A percentile compares a stretch with the other conserved stretches of the same genome.
phyloP scores from a whole-genome alignment of 352 stramenopile genomes.

The Pythium pyrilobum region DNA sequence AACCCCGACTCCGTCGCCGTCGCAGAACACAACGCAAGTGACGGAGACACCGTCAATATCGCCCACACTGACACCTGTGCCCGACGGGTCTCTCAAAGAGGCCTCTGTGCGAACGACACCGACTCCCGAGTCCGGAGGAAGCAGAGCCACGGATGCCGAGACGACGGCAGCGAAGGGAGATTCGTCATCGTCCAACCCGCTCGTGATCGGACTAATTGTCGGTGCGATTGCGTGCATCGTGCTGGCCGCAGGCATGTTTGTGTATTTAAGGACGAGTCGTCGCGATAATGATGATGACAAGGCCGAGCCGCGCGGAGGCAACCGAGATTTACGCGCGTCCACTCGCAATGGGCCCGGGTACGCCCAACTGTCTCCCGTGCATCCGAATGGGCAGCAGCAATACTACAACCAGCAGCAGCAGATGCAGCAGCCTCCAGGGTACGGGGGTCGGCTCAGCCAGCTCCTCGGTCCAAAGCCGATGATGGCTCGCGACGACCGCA shows the following conservation, averaged over 20 bases:
- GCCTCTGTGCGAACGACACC: constrained; percentile 4
- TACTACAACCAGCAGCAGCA: background rate
- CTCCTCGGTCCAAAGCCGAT: constrained; percentile 16
- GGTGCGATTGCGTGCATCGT: constrained; percentile 37
- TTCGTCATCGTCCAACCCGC: constrained; percentile 20
- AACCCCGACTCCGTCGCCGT: background rate
- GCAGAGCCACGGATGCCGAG: constrained; percentile 4
- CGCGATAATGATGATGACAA: constrained; percentile 28
- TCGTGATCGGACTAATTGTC: constrained; percentile 43
- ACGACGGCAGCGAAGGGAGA: constrained; percentile 15
- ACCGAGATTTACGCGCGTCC: constrained; percentile 1
- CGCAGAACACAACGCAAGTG: background rate
- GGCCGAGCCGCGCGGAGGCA: background rate
- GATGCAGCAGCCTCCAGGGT: background rate
- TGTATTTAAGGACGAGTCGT: constrained; percentile 38
- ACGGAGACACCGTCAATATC: background rate
- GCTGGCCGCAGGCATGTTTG: constrained; percentile 37
- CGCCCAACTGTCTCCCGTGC: constrained; percentile 16
- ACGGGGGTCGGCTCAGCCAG: constrained; percentile 7
- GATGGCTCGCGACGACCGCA: constrained; percentile 2
- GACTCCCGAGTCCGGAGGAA: background rate
- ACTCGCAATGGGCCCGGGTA: background rate
- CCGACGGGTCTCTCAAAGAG: background rate
- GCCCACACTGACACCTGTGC: background rate
- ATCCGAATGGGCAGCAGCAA: background rate